These are phyloP conservation scores for Papiliotrema nemorosa DNA, from an alignment of 1,284 basidiomycete genomes.

Conservation along the genomic window DNA sequence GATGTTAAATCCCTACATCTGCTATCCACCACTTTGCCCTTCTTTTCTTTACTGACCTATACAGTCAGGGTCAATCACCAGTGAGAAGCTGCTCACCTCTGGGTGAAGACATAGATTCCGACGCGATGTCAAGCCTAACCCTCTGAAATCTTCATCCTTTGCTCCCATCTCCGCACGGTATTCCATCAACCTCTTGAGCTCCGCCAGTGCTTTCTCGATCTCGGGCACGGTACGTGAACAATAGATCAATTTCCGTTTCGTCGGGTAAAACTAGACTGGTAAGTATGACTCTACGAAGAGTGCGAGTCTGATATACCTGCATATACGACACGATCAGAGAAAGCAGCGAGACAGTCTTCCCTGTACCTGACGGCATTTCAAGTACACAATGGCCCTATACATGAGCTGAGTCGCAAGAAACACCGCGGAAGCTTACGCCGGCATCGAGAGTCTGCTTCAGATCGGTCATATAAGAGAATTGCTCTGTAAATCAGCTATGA, in stretches of 20 bases:
- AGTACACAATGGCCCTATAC: constrained; percentile 92
- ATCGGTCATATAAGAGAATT: constrained; percentile 99
- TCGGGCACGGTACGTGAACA: constrained; percentile 99
- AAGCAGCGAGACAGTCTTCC: constrained; percentile 95
- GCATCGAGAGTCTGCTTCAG: constrained; percentile 95
- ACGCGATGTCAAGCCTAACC: constrained; percentile 87
- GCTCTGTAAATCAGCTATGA: constrained; percentile 57
- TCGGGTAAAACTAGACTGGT: constrained; percentile 73
- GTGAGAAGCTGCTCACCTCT: constrained; percentile 58
- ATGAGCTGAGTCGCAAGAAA: background rate
- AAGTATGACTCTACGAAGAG: background rate
- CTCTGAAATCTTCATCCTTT: constrained; percentile 80
- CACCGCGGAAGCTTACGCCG: constrained; percentile 50
- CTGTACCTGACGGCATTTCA: constrained; percentile 99
- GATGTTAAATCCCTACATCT: constrained; percentile 94
- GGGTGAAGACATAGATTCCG: constrained; percentile 98
- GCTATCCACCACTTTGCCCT: constrained; percentile 95
- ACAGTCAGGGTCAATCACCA: background rate
- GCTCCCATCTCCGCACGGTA: constrained; percentile 76
- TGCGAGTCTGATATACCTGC: constrained; percentile 59
- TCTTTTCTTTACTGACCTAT: constrained; percentile 93
- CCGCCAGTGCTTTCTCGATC: constrained; percentile 96
- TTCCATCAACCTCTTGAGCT: constrained; percentile 90
- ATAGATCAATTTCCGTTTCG: constrained; percentile 91
- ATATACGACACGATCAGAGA: constrained; percentile 98